Evolutionary conservation across 1,284 basidiomycete genomes (phyloP).

Genomic region (Entoloma clypeatum): DNA sequence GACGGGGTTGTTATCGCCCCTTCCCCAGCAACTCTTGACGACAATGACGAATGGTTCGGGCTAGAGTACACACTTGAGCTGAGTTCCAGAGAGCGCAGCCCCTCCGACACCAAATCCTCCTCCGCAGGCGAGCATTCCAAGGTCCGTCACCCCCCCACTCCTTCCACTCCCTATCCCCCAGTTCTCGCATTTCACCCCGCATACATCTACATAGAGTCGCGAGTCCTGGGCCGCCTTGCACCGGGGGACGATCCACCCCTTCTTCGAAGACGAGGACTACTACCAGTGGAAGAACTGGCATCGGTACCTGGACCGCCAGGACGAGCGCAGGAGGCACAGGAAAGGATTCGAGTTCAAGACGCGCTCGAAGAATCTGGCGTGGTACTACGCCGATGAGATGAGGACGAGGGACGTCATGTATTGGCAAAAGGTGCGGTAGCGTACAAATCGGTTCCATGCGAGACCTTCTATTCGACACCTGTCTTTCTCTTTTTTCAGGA

Average conservation of each 20-base stretch:
- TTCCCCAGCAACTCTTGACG: constrained; percentile 11
- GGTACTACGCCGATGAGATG: constrained; percentile 36
- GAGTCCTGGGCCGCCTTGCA: constrained; percentile 44
- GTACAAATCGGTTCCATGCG: too few relatives aligned
- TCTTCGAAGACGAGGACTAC: constrained; percentile 35
- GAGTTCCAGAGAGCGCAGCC: constrained; percentile 36
- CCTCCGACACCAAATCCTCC: constrained; percentile 28
- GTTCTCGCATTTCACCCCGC: constrained; percentile 1
- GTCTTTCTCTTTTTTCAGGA: constrained; percentile 26
- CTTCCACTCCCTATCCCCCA: not conserved
- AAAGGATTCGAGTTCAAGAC: constrained; percentile 34
- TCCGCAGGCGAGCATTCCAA: constrained; percentile 41
- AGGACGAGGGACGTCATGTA: constrained; percentile 30
- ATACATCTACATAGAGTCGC: constrained; percentile 30
- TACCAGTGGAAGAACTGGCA: constrained; percentile 22
- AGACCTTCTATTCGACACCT: too few relatives aligned
- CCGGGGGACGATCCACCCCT: constrained; percentile 33
- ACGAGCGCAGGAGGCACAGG: constrained; percentile 29
- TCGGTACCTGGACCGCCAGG: constrained; percentile 24
- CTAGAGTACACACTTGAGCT: constrained; percentile 42
- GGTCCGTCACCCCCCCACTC: constrained; percentile 19
- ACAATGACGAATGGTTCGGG: constrained; percentile 41
- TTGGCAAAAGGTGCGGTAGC: constrained; percentile 28
- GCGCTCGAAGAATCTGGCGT: constrained; percentile 33
- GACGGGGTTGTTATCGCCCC: too few relatives aligned